These are phyloP conservation scores for Scortechinia acanthostroma DNA, from an alignment of 2,329 filamentous ascomycete species.

Conservation along the genomic window DNA sequence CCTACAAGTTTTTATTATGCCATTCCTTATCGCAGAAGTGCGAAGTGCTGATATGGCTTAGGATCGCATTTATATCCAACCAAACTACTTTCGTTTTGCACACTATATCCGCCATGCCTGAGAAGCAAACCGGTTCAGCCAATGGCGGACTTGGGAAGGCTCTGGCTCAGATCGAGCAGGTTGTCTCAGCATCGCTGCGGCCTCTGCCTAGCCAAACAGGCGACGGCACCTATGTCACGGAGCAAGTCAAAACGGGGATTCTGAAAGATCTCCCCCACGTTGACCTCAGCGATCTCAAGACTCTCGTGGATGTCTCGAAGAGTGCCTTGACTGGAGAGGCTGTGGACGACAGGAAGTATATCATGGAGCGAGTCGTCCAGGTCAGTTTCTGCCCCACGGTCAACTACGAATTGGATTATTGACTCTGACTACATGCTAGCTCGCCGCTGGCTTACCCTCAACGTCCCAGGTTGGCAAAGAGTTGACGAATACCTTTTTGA, in stretches of 20 bases:
- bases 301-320: constrained; percentile 51
- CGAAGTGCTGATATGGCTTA: too few species aligned
- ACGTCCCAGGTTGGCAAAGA: constrained; percentile 52
- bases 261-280: constrained; percentile 50
- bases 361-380: constrained; percentile 68
- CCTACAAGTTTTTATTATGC: too few species aligned
- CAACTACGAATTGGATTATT: neutral
- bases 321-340: constrained; percentile 56
- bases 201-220: constrained; percentile 57
- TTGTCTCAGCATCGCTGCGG: constrained; percentile 40
- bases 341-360: constrained; percentile 69
- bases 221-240: constrained; percentile 47
- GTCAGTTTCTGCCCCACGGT: constrained; percentile 14
- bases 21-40: too few species aligned
- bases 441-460: constrained; percentile 58
- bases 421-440: constrained; percentile 19
- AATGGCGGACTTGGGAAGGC: too few species aligned
- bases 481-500: constrained; percentile 62
- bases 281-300: constrained; percentile 49
- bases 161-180: neutral
- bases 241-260: constrained; percentile 39
- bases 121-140: neutral
- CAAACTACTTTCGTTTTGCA: too few species aligned
- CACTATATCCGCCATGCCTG: neutral
- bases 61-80: neutral